phyloP scores from a whole-genome alignment of 495 filamentous ascomycete genomes.

The Apodospora peruviana region DNA sequence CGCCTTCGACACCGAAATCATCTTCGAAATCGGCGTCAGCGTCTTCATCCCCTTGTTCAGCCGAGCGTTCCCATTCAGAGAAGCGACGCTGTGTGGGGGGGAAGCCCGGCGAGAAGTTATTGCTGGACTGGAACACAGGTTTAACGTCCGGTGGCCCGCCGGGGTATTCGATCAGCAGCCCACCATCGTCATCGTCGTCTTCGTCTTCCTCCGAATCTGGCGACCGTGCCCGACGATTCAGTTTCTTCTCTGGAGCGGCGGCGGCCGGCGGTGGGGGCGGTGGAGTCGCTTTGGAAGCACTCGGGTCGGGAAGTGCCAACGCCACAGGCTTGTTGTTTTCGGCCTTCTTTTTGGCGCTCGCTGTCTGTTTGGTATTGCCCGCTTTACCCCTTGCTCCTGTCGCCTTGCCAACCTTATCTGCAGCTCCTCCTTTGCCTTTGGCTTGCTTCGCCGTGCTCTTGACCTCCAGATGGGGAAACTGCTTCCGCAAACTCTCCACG shows the following conservation, averaged over 20 bases:
- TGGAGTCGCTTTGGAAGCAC: neutral
- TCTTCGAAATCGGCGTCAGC: constrained; percentile 27
- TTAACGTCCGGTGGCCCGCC: constrained; percentile 27
- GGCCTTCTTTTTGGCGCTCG: constrained; percentile 2
- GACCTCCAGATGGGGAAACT: constrained; percentile 37
- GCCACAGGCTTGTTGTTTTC: constrained; percentile 15
- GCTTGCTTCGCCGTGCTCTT: constrained; percentile 15
- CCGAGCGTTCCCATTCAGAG: constrained; percentile 31
- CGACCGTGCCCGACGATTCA: constrained; percentile 13
- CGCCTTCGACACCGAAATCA: constrained; percentile 13
- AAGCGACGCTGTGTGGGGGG: constrained; percentile 30
- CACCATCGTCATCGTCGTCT: constrained; percentile 40
- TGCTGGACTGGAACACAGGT: constrained; percentile 15
- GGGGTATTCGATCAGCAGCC: constrained; percentile 41
- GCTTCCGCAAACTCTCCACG: constrained; percentile 32
- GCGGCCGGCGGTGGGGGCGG: constrained; percentile 11
- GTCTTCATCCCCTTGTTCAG: constrained; percentile 32
- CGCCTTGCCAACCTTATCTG: neutral
- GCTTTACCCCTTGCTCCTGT: neutral
- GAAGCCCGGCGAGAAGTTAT: constrained; percentile 32
- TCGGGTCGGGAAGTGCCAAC: constrained; percentile 18
- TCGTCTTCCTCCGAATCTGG: constrained; percentile 31
- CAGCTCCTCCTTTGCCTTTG: constrained; percentile 12
- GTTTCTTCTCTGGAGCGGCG: constrained; percentile 17
- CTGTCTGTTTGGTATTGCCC: constrained; percentile 6